These are phyloP conservation scores for Aschersonia sp. DNA, from an alignment of 2,329 filamentous ascomycete species.

Conservation along the genomic window DNA sequence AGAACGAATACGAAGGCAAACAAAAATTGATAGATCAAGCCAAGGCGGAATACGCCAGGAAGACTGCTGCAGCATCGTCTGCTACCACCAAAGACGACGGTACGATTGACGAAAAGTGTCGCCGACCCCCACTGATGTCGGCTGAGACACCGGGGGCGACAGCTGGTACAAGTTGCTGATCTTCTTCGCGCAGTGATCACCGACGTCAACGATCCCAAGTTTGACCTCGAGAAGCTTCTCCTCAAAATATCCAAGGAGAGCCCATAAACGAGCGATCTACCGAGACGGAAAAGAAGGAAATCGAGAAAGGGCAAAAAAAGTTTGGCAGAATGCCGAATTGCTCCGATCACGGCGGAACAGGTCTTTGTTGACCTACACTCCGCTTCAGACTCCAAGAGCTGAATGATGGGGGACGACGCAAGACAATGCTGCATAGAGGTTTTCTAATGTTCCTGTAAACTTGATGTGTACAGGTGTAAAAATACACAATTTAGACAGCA, in stretches of 20 bases:
- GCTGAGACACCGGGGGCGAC: no score
- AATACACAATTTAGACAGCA: constrained; percentile 31
- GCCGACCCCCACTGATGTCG: no score
- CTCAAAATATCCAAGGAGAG: constrained; percentile 43
- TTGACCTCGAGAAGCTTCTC: constrained; percentile 82
- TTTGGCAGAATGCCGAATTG: not conserved
- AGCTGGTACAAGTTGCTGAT: not conserved
- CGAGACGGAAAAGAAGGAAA: not conserved
- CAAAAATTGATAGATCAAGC: constrained; percentile 82
- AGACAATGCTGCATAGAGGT: constrained; percentile 33
- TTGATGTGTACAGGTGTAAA: constrained; percentile 36
- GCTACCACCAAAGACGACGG: constrained; percentile 17
- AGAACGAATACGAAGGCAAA: constrained; percentile 84
- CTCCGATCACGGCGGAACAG: not conserved
- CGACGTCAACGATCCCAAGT: constrained; percentile 74
- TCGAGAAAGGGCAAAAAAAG: constrained; percentile 1
- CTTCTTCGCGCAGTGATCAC: constrained; percentile 14
- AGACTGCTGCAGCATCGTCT: constrained; percentile 40
- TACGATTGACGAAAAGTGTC: constrained; percentile 8
- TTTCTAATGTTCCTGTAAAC: constrained; percentile 28
- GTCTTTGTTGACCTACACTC: not conserved
- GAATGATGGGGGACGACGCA: constrained; percentile 19
- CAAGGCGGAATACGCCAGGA: constrained; percentile 76
- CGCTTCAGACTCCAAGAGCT: constrained; percentile 6
- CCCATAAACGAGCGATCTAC: constrained; percentile 20